These are phyloP conservation scores for Pseudoturritis turrita DNA, from an alignment of 345 rosid genomes.

Conservation along the genomic window DNA sequence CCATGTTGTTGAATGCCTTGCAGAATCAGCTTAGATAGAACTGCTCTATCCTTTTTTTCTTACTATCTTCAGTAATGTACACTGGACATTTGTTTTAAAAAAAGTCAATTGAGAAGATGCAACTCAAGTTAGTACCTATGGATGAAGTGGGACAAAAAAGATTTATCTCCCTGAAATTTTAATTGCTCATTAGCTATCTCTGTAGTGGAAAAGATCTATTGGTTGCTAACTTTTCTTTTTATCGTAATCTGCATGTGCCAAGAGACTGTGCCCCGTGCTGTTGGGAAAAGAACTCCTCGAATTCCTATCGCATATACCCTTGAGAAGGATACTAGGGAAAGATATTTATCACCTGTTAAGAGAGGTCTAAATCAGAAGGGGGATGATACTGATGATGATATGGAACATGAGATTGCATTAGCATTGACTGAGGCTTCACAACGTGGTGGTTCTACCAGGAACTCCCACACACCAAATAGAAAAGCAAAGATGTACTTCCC, in stretches of 20 bases:
- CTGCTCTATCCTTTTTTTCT: not conserved
- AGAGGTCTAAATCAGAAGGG: constrained; percentile 46
- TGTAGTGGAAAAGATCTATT: not conserved
- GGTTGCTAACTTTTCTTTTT: constrained; percentile 22
- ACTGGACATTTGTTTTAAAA: not conserved
- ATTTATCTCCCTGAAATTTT: not conserved
- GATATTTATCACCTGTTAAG: constrained; percentile 52
- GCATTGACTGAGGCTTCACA: constrained; percentile 73
- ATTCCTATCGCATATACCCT: constrained; percentile 56
- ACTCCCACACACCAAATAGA: constrained; percentile 50
- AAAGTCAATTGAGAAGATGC: not conserved
- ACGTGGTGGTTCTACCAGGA: constrained; percentile 63
- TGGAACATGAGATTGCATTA: constrained; percentile 73
- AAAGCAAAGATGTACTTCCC: constrained; percentile 50
- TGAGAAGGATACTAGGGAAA: constrained; percentile 49
- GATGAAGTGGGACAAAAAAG: not conserved
- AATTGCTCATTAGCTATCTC: not conserved
- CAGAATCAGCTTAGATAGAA: constrained; percentile 6
- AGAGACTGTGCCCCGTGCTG: constrained; percentile 76
- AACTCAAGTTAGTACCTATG: not conserved
- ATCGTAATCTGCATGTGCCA: constrained; percentile 30
- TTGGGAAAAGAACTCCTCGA: constrained; percentile 87
- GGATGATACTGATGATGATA: constrained; percentile 60
- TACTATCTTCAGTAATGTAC: not conserved
- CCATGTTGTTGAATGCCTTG: not conserved